Base-by-base conservation (phyloP, 148 eudicot genomes). In the Rheum nobile region DNA sequence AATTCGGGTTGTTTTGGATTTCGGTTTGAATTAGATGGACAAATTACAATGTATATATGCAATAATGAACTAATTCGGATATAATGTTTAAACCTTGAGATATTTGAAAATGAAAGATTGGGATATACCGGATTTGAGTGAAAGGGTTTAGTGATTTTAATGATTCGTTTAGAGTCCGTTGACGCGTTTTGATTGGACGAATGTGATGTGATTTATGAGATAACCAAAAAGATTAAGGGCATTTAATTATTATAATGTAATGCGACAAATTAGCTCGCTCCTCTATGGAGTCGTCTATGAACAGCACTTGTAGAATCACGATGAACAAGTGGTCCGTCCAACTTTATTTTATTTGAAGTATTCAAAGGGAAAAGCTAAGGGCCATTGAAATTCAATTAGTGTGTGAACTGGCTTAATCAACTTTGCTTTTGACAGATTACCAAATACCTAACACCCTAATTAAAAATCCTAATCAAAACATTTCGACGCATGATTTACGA, bases 191-290 rank as follows among this genome's bases (percentile, higher is more conserved):
- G 31, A 71, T 71, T 71, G 73, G 73, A 26, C 3, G n/a, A 43
- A 24, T 47, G 54, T 71, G 73, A 39, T 70, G 73, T 44, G 32
- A 31, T 71, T 41, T 43, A 24, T 47, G 73, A 71, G 73, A 71
- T 71, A 1, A 71, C 11, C 35, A 2, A 71, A 71, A 28, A 26
- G 54, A 41, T 41, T 71, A 43, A 26, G 52, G 32, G 19, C 4
- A 26, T n/a, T n/a, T n/a, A n/a, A n/a, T 12, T 41, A 71, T 47
- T 19, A 71, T 24, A 42, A 24, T 9, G 73, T 29, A 71, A 71
- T 22, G 16, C 73, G 73, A 71, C 73, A 71, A 71, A 43, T 71
- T 71, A 39, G 73, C 48, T 71, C 73, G 17, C 73, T 41, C 54
- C 21, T 43, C 48, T 55, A 41, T 41, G 73, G 35, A 71, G 35